Percentiles rank a stretch among this genome's conserved stretches.
Conservation (phyloP, 306 rosid genomes). For the Lablab purpureus region DNA sequence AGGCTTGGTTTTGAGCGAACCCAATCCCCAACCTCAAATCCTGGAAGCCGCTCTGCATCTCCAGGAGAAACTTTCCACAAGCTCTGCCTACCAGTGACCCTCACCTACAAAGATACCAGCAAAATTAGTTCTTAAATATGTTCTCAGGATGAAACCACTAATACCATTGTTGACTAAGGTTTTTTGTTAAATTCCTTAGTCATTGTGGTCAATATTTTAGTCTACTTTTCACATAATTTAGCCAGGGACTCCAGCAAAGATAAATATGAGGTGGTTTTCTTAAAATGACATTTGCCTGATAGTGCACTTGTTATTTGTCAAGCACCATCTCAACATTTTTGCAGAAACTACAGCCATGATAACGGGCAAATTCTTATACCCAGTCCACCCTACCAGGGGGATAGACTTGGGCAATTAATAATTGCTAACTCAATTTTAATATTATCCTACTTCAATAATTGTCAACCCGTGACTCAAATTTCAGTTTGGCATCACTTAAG, state of each 20-base stretch:
- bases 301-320: not conserved
- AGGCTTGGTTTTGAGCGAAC: conserved; percentile 97
- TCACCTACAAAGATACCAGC: conserved; percentile 65
- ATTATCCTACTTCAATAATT: not conserved
- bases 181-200: conserved; percentile 15
- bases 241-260: conserved; percentile 15
- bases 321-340: not conserved
- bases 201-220: conserved; percentile 9
- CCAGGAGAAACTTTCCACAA: conserved; percentile 99
- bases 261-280: conserved; percentile 7
- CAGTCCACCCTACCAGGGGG: not conserved
- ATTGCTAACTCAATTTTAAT: not conserved
- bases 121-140: conserved; percentile 31
- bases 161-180: conserved; percentile 25
- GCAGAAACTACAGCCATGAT: conserved; percentile 23
- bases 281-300: conserved; percentile 16
- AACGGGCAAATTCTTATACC: conserved; percentile 15
- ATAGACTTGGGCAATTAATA: not conserved
- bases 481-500: not conserved
- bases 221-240: conserved; percentile 23
- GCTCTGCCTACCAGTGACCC: conserved; percentile 84
- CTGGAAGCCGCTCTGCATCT: conserved; percentile 95
- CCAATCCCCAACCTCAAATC: conserved; percentile 99
- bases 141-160: conserved; percentile 10
- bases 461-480: not conserved